Percentiles rank a stretch among this genome's conserved stretches.
Evolutionary conservation across 345 rosid genomes (phyloP).

Genomic region (Hibiscus mutabilis): DNA sequence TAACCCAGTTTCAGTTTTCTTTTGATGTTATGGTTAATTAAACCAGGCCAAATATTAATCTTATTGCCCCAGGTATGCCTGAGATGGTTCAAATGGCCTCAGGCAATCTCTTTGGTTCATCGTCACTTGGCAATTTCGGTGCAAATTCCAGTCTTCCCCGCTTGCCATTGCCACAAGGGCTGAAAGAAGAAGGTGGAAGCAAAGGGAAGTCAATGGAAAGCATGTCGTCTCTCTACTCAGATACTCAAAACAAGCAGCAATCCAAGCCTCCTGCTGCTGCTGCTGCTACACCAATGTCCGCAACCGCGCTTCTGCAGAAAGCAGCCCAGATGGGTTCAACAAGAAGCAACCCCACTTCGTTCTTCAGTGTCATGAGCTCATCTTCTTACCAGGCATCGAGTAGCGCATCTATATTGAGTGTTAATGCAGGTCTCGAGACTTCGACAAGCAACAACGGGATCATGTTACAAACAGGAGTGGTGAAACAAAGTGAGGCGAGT

Average conservation of each 20-base stretch:
- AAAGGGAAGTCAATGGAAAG: constrained; percentile 19
- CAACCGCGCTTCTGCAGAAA: constrained; percentile 87
- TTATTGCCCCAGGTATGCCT: constrained; percentile 29
- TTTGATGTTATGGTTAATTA: background rate
- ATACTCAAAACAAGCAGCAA: constrained; percentile 28
- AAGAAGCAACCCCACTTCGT: constrained; percentile 49
- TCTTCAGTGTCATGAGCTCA: constrained; percentile 42
- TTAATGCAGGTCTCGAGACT: background rate
- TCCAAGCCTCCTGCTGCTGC: constrained; percentile 13
- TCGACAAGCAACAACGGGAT: constrained; percentile 12
- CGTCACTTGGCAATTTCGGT: constrained; percentile 40
- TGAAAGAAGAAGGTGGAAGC: constrained; percentile 33
- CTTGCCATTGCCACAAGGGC: constrained; percentile 36
- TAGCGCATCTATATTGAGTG: background rate
- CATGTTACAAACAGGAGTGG: constrained; percentile 25
- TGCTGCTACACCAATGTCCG: constrained; percentile 55
- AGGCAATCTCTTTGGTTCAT: constrained; percentile 41
- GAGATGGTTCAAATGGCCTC: constrained; percentile 56
- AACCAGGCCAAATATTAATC: background rate
- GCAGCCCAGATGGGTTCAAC: constrained; percentile 96
- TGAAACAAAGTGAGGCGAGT: constrained; percentile 13
- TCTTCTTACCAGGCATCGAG: constrained; percentile 19
- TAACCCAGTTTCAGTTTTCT: background rate
- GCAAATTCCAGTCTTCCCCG: constrained; percentile 1
- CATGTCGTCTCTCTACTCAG: constrained; percentile 31